These are phyloP conservation scores for Yarrowia sp. DNA, from an alignment of 805 yeast genomes.

Conservation along the genomic window DNA sequence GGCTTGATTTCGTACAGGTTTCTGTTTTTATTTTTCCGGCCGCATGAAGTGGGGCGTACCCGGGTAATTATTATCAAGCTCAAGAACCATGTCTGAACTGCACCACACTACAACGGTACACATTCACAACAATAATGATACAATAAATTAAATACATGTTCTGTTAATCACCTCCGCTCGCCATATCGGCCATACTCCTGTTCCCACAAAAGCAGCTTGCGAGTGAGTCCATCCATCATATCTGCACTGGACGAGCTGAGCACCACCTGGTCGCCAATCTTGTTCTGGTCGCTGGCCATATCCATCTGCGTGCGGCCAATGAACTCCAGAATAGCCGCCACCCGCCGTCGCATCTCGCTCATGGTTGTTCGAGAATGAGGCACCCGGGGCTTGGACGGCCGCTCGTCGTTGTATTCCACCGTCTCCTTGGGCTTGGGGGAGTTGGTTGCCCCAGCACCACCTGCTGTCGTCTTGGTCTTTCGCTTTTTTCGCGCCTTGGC, in stretches of 20 bases:
- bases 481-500: slow-evolving; percentile 24
- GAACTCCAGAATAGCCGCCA: slow-evolving; percentile 88
- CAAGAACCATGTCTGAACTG: too few relatives aligned
- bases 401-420: slow-evolving; percentile 41
- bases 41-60: background rate
- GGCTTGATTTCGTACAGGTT: too few relatives aligned
- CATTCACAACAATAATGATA: background rate
- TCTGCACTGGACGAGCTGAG: slow-evolving; percentile 15
- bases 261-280: slow-evolving; percentile 31
- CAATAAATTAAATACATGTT: slow-evolving; percentile 19
- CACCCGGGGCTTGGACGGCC: slow-evolving; percentile 77
- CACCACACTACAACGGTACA: too few relatives aligned
- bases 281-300: slow-evolving; percentile 45
- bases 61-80: background rate
- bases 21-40: too few relatives aligned
- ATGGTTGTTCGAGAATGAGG: slow-evolving; percentile 75
- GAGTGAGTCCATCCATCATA: slow-evolving; percentile 70
- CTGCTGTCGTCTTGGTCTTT: slow-evolving; percentile 16
- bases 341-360: slow-evolving; percentile 82
- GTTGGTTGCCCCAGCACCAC: background rate
- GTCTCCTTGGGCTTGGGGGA: slow-evolving; percentile 18
- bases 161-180: slow-evolving; percentile 28
- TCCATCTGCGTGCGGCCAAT: slow-evolving; percentile 84
- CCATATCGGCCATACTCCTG: slow-evolving; percentile 57
- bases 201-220: slow-evolving; percentile 75